These are phyloP conservation scores for Xanthoconium purpureum DNA, from an alignment of 768 basidiomycete species.

Conservation along the genomic window DNA sequence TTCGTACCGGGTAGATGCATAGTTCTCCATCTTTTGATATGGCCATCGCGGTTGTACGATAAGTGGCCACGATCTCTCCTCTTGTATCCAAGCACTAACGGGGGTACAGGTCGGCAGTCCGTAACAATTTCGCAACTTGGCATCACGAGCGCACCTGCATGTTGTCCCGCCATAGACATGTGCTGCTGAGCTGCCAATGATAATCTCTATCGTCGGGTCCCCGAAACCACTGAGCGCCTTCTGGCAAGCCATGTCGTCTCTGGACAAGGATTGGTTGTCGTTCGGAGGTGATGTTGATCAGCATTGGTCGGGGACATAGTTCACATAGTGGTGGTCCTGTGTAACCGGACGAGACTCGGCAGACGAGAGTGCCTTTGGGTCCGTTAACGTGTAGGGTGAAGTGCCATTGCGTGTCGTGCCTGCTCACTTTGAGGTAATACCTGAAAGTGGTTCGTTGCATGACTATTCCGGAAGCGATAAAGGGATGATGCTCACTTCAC, in stretches of 20 bases:
- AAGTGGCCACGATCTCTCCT: constrained; percentile 25
- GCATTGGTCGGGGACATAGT: constrained; percentile 2
- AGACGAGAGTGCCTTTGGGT: constrained; percentile 18
- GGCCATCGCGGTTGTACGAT: constrained; percentile 24
- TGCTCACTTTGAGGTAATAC: constrained; percentile 22
- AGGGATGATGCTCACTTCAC: constrained; percentile 13
- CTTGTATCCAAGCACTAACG: constrained; percentile 18
- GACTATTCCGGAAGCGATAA: not conserved
- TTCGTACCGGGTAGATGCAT: constrained; percentile 26
- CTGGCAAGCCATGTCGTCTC: constrained; percentile 7
- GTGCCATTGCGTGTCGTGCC: constrained; percentile 17
- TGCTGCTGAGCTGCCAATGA: constrained; percentile 15
- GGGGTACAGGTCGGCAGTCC: not conserved
- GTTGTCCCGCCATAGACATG: constrained; percentile 12
- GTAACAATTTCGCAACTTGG: not conserved
- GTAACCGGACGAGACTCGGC: constrained; percentile 21
- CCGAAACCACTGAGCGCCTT: constrained; percentile 21
- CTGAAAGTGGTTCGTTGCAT: constrained; percentile 6
- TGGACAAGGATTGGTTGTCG: constrained; percentile 6
- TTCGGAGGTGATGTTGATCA: constrained; percentile 17
- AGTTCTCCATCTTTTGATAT: constrained; percentile 28
- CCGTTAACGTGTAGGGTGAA: constrained; percentile 19
- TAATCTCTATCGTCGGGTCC: constrained; percentile 25
- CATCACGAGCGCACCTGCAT: constrained; percentile 21
- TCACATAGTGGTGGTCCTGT: constrained; percentile 12